Base-by-base conservation (phyloP, 768 basidiomycete genomes). In the Trametes villosa region DNA sequence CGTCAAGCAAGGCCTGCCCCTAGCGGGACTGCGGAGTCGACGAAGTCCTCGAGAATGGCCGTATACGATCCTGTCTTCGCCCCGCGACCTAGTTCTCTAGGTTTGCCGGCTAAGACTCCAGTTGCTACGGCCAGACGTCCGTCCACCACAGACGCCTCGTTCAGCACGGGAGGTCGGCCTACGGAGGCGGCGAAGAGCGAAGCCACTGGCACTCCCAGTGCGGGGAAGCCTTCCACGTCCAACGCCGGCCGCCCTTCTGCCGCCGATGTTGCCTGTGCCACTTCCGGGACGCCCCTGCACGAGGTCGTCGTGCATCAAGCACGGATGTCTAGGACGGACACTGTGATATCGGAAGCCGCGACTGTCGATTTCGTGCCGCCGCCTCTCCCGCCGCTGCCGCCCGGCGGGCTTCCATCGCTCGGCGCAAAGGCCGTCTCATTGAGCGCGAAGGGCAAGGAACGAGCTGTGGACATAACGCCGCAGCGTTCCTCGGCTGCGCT, bases 251-350 rank as follows among this genome's bases (percentile, higher is more conserved):
- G 38, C 17, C 47, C 46, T 9, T 48, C 36, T 27, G 41, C 34
- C 2, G 34, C 55, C 27, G 38, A 48, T 12, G 46, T 36, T 4
- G 24, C 36, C 8, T 38, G 12, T 7, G 15, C 34, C 18, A 26
- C 55, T 4, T 40, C 55, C 3, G 13, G 17, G 0, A 12, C 26
- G 34, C 42, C 55, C 17, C 9, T 57, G 18, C 36, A 34, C 31
- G 54, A 48, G 20, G 55, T 48, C 17, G 27, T 46, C 1, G 30
- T n/a, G 20, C 46, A 41, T 24, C 55, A 40, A 2, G 34, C 38
- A 9, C 27, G 55, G 18, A 20, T 57, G 24, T 57, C 55, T 46
- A 57, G 48, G 46, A 46, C 55, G 12, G 55, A 57, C 27, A 57
- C 55, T 4, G 55, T 57, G 13, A 11, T 57, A 26, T 57, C 55